phyloP scores from a whole-genome alignment of 2,329 filamentous ascomycete species.

The Colletotrichum endophyticum region DNA sequence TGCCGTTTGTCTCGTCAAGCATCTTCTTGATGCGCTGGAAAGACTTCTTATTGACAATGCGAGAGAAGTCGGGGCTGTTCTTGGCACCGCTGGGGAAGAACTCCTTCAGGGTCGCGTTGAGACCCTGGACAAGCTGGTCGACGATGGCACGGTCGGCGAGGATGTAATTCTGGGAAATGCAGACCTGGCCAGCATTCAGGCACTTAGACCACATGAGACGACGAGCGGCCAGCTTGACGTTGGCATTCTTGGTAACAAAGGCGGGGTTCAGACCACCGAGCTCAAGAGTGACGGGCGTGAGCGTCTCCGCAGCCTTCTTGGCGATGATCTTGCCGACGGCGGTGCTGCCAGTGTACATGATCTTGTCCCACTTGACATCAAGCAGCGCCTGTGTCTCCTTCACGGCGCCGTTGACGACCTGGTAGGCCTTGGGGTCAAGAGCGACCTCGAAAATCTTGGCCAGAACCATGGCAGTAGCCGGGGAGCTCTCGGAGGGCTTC shows the following conservation, averaged over 20 bases:
- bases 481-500: constrained; percentile 88
- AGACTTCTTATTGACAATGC: constrained; percentile 80
- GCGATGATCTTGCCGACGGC: constrained; percentile 85
- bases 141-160: constrained; percentile 80
- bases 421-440: constrained; percentile 79
- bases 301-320: constrained; percentile 85
- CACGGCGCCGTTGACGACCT: constrained; percentile 79
- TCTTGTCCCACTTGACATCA: constrained; percentile 94
- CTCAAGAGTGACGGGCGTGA: constrained; percentile 89
- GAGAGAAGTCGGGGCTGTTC: constrained; percentile 77
- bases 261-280: constrained; percentile 92
- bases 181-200: constrained; percentile 87
- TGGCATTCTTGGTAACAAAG: constrained; percentile 84
- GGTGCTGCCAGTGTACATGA: constrained; percentile 90
- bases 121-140: constrained; percentile 72
- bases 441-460: constrained; percentile 77
- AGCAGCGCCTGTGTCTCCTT: constrained; percentile 83
- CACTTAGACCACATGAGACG: constrained; percentile 90
- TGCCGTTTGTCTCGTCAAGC: constrained; percentile 83
- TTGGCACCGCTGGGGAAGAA: constrained; percentile 87
- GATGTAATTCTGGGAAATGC: constrained; percentile 91
- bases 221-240: constrained; percentile 80
- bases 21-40: constrained; percentile 88
- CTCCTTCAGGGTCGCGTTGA: constrained; percentile 73
- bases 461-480: constrained; percentile 77